Evolutionary conservation across 768 basidiomycete genomes (phyloP).

Genomic region (Boletus tylopilopsis): DNA sequence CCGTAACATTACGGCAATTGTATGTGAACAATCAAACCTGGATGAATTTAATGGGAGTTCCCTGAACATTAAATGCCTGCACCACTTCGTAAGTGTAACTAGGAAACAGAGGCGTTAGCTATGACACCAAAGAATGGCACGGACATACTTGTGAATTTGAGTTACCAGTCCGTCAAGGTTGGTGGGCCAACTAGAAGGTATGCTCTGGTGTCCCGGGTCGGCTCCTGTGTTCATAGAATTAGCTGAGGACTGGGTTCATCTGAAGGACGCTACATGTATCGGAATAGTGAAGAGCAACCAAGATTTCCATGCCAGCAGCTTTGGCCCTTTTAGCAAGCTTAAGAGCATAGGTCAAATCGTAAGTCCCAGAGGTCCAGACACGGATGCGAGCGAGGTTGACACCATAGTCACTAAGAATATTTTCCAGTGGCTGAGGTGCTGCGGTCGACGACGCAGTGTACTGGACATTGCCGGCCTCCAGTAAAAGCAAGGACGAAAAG

Average conservation of each 20-base stretch:
- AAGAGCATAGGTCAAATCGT: constrained; percentile 9
- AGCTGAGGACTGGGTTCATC: background rate
- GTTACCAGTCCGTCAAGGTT: constrained; percentile 8
- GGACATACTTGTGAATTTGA: constrained; percentile 5
- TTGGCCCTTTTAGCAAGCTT: constrained; percentile 9
- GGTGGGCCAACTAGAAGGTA: constrained; percentile 13
- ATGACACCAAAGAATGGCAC: background rate
- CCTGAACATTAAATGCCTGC: constrained; percentile 5
- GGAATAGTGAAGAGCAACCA: constrained; percentile 10
- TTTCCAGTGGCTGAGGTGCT: constrained; percentile 5
- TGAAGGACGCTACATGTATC: constrained; percentile 8
- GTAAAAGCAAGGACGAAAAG: constrained; percentile 15
- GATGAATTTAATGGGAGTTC: constrained; percentile 7
- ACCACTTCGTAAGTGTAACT: constrained; percentile 10
- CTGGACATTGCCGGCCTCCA: constrained; percentile 4
- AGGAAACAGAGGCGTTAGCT: background rate
- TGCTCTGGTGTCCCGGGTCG: constrained; percentile 6
- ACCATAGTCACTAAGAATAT: constrained; percentile 6
- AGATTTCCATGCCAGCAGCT: constrained; percentile 9
- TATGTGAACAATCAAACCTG: constrained; percentile 3
- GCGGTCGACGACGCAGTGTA: background rate
- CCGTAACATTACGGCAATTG: no score
- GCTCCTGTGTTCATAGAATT: constrained; percentile 2
- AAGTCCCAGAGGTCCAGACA: constrained; percentile 10
- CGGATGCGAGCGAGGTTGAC: constrained; percentile 15